Base-by-base conservation (phyloP, 371 early-diverging fungal species). In the Funneliformis caledonium region DNA sequence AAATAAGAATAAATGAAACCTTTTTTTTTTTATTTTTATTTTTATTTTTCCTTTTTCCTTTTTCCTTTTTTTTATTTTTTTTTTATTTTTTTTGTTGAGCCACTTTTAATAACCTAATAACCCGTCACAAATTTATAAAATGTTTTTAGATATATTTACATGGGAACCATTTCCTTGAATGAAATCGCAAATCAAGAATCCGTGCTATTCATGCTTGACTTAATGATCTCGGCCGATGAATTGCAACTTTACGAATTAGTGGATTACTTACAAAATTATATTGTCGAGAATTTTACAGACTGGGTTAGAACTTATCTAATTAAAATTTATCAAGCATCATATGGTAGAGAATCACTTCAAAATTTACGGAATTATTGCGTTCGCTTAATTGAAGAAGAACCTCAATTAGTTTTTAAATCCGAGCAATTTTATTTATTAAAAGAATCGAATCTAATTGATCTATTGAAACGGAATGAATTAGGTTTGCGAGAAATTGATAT, bases 401-500 rank as follows among this genome's bases (percentile, higher is more conserved):
- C 77, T n/a, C 47, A 6, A 64, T 14, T 61, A 33, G 10, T 75
- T 7, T 75, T 75, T 60, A 56, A 60, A 33, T 75, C 76, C 10
- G n/a, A 52, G 0, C 31, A 75, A 2, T 75, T 75, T n/a, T 59
- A 16, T 59, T 33, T n/a, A 52, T 7, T 75, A 48, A 14, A 61
- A 62, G 77, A 76, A 76, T 19, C n/a, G 8, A n/a, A 37, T 22
- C 42, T 76, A 37, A 31, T 76, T 62, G 33, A 26, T 19, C 4
- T 76, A 31, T 64, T 76, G 14, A 60, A 76, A 48, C 43, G 43
- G 6, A 45, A 69, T 69, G 43, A n/a, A 37, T 43, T 69, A 43
- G 9, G n/a, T 16, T 69, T 69, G 45, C 43, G n/a, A 69, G 69
- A 69, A 9, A 43, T 69, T 45, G 45, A 78, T n/a, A 78, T 78